Evolutionary conservation across 768 basidiomycete genomes (phyloP), one percentile per base, ranked within the genome.

Genomic region (Amanita inopinata): DNA sequence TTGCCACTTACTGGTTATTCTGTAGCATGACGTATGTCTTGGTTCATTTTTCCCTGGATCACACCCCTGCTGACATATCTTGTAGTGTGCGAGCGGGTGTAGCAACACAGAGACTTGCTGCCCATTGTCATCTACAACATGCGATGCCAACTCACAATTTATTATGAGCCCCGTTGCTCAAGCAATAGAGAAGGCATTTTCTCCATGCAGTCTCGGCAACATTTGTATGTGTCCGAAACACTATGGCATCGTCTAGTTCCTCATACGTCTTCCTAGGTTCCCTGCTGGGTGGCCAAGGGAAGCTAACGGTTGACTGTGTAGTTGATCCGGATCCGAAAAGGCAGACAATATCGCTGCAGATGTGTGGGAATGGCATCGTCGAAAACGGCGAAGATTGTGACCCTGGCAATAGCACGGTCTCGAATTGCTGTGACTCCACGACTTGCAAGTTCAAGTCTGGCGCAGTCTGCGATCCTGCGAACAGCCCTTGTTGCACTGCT

Each of bases 331-430:
- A 63, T 47, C 57, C 56, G 28, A 53, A 50, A 27, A 60, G 61
- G 31, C 55, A 67, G 45, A 69, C 66, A 5, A 74, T 84, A 49
- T 71, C 78, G 2, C 64, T 84, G 14, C 69, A 83, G 51, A 82
- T 80, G 79, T 85, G 82, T 53, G 83, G 85, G 19, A 88, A 89
- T 59, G 86, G 86, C 38, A 87, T 89, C 47, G 78, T 86, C 39
- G 85, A 87, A 56, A 57, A 52, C 0, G 89, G 86, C 22, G 90
- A 94, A 63, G 83, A 92, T 28, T 92, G 90, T 56, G 89, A 94
- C 60, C 88, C 89, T 0, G 84, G 84, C 22, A 51, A 56, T 25
- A 80, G 76, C 40, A 55, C 66, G 8, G 63, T 65, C 32, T 78
- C 78, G 3, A 61, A 70, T 2, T 92, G 89, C 63, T 92, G 89